phyloP scores from a whole-genome alignment of 768 basidiomycete species.

The Phylloporus sp. region DNA sequence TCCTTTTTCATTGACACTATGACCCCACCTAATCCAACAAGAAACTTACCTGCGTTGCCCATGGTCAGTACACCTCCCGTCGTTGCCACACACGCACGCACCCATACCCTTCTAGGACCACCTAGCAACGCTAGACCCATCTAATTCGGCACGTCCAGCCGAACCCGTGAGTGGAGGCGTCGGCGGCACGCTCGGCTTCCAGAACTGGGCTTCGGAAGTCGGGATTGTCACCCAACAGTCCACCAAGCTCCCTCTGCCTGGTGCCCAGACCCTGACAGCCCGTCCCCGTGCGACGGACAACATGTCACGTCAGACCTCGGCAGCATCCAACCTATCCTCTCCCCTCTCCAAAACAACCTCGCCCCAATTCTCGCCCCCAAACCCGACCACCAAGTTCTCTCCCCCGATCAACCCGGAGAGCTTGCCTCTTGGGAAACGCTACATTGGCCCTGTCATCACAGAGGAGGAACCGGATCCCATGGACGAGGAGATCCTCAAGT shows the following conservation, averaged over 20 bases:
- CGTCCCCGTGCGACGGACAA: slow-evolving; percentile 27
- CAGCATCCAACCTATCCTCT: slow-evolving; percentile 21
- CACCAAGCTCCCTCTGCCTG: slow-evolving; percentile 2
- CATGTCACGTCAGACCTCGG: slow-evolving; percentile 29
- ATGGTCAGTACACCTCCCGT: slow-evolving; percentile 21
- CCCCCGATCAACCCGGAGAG: slow-evolving; percentile 20
- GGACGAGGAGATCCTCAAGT: slow-evolving; percentile 27
- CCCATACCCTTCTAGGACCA: slow-evolving; percentile 19
- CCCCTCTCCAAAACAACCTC: slow-evolving; percentile 18
- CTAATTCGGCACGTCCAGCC: slow-evolving; percentile 19
- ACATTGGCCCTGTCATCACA: slow-evolving; percentile 28
- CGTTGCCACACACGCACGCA: slow-evolving; percentile 4
- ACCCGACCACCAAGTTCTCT: slow-evolving; percentile 22
- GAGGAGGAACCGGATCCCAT: slow-evolving; percentile 29
- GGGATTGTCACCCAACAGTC: slow-evolving; percentile 20
- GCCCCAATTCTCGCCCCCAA: slow-evolving; percentile 28
- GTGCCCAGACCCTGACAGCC: slow-evolving; percentile 10
- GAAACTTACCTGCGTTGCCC: slow-evolving; percentile 29
- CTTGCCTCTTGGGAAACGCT: slow-evolving; percentile 28
- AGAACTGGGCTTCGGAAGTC: slow-evolving; percentile 32
- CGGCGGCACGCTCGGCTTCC: slow-evolving; percentile 21
- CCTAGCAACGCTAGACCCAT: slow-evolving; percentile 26
- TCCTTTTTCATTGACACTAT: slow-evolving; percentile 21
- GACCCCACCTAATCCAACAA: slow-evolving; percentile 21
- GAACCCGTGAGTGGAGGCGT: slow-evolving; percentile 13